phyloP scores from a whole-genome alignment of 1,139 yeast genomes.

The Hansenula anomala region DNA sequence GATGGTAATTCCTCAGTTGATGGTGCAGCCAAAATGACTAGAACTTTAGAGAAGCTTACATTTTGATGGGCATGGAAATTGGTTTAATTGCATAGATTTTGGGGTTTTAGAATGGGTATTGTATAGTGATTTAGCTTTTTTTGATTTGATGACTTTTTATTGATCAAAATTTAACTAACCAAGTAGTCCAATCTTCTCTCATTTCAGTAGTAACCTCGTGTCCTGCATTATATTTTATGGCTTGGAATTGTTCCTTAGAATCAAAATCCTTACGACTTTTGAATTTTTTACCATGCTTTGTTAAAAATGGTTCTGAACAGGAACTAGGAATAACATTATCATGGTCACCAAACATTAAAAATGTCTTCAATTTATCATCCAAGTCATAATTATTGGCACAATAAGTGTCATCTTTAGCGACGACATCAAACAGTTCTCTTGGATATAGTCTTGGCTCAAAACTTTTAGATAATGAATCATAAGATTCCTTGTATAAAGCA shows the following conservation, averaged over 20 bases:
- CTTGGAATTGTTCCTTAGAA: slow-evolving; percentile 7
- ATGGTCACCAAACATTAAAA: slow-evolving; percentile 15
- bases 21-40: slow-evolving; percentile 68
- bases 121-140: too few relatives aligned
- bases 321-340: slow-evolving; percentile 12
- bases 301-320: slow-evolving; percentile 11
- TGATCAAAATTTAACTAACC: slow-evolving; percentile 5
- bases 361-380: slow-evolving; percentile 5
- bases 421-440: slow-evolving; percentile 7
- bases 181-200: slow-evolving; percentile 10
- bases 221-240: slow-evolving; percentile 10
- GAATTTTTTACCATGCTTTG: too few relatives aligned
- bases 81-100: not conserved
- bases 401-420: slow-evolving; percentile 10
- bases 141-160: too few relatives aligned
- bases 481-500: not conserved
- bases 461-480: not conserved
- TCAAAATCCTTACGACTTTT: slow-evolving; percentile 3
- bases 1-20: slow-evolving; percentile 45
- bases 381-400: slow-evolving; percentile 7
- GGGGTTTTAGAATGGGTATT: not conserved
- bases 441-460: slow-evolving; percentile 5
- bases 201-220: slow-evolving; percentile 17
- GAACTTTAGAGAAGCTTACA: slow-evolving; percentile 58
- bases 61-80: slow-evolving; percentile 35